These are phyloP conservation scores for Lindgomyces ingoldianus DNA, from an alignment of 495 filamentous ascomycete genomes.

Conservation along the genomic window DNA sequence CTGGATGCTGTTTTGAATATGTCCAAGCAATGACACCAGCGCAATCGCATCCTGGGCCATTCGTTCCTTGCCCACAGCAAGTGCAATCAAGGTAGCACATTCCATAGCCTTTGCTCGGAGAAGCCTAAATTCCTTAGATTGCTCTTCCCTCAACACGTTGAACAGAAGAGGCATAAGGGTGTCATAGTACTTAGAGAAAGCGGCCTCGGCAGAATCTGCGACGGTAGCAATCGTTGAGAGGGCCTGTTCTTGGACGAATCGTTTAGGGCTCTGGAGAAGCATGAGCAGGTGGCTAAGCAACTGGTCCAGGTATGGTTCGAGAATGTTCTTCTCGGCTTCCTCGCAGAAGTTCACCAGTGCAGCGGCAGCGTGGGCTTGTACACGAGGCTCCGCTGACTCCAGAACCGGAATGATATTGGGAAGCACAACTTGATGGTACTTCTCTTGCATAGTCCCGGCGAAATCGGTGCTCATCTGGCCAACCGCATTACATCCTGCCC, in stretches of 20 bases:
- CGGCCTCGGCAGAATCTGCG: constrained; percentile 92
- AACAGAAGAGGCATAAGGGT: constrained; percentile 93
- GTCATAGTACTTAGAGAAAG: constrained; percentile 95
- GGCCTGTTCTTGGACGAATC: constrained; percentile 97
- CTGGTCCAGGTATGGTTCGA: constrained; percentile 92
- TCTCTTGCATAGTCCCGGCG: constrained; percentile 96
- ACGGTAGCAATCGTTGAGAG: constrained; percentile 98
- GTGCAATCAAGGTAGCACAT: constrained; percentile 93
- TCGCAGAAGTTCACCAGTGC: constrained; percentile 99
- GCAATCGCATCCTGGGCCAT: constrained; percentile 84
- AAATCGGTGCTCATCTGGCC: constrained; percentile 99
- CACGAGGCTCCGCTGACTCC: constrained; percentile 83
- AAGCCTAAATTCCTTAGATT: constrained; percentile 86
- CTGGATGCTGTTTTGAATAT: constrained; percentile 81
- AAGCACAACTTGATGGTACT: constrained; percentile 83
- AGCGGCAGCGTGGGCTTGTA: constrained; percentile 95
- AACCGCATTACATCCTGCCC: constrained; percentile 98
- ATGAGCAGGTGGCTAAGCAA: constrained; percentile 78
- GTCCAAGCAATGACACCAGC: constrained; percentile 81
- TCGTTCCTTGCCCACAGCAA: constrained; percentile 91
- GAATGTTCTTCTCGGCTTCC: constrained; percentile 87
- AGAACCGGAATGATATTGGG: constrained; percentile 91
- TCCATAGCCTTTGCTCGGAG: constrained; percentile 99
- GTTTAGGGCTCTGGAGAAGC: constrained; percentile 83
- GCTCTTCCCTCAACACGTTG: constrained; percentile 81